These are phyloP conservation scores for Skeletonema potamos DNA, from an alignment of 108 stramenopile species.

Conservation along the genomic window DNA sequence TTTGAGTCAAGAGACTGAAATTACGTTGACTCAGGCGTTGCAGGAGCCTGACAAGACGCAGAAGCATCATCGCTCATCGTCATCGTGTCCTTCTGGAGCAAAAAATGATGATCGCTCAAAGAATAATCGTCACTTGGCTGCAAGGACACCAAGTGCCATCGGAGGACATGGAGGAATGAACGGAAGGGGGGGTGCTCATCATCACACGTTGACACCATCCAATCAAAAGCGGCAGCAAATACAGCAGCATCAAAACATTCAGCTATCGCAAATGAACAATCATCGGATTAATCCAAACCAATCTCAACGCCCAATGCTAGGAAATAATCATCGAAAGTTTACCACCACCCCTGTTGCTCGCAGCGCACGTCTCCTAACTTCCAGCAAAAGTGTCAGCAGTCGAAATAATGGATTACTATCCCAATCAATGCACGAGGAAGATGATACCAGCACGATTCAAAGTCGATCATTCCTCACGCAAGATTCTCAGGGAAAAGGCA, in stretches of 20 bases:
- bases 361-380: not conserved
- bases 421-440: not conserved
- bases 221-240: conserved; percentile 1
- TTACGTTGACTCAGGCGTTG: not conserved
- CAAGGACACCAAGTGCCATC: not conserved
- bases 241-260: not conserved
- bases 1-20: not conserved
- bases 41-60: not conserved
- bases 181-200: not conserved
- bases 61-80: not conserved
- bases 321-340: not conserved
- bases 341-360: not conserved
- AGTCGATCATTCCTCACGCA: not conserved
- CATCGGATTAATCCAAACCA: not conserved
- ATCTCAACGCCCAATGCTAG: not conserved
- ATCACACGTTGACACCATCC: not conserved
- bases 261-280: not conserved
- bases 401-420: not conserved
- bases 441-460: not conserved
- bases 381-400: not conserved
- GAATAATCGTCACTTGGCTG: not conserved
- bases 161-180: not conserved
- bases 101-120: not conserved
- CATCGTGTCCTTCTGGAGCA: not conserved
- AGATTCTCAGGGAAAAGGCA: not conserved